These are phyloP conservation scores for Poa annua DNA, from an alignment of 176 grass and related monocot species.

Conservation along the genomic window DNA sequence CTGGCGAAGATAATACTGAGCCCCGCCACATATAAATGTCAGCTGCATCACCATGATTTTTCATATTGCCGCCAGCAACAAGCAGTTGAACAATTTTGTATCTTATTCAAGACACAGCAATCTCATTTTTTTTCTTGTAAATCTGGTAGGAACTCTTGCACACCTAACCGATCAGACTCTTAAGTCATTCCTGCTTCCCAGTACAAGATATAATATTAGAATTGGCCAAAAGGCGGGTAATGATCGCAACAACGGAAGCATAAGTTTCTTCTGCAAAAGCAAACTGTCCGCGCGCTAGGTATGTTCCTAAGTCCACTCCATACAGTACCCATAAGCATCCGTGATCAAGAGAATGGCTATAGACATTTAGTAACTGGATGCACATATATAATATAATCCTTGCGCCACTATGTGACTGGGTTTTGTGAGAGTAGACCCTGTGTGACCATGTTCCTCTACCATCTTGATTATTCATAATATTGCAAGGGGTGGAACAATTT, in stretches of 20 bases:
- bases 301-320: neutral
- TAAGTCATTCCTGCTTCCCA: neutral
- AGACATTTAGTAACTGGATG: neutral
- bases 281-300: neutral
- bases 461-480: neutral
- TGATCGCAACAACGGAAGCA: neutral
- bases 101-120: neutral
- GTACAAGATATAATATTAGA: neutral
- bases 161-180: neutral
- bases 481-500: neutral
- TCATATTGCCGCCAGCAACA: neutral
- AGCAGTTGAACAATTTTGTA: no score
- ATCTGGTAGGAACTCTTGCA: neutral
- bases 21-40: neutral
- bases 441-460: neutral
- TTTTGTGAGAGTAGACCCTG: neutral
- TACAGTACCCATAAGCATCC: neutral
- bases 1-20: neutral
- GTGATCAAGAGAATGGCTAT: neutral
- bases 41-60: neutral
- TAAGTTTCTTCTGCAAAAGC: neutral
- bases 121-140: neutral
- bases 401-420: no score
- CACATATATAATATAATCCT: neutral
- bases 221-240: neutral